Percentiles rank a stretch among this genome's conserved stretches.
phyloP scores from a whole-genome alignment of 306 rosid species.

The Castanea mollissima region DNA sequence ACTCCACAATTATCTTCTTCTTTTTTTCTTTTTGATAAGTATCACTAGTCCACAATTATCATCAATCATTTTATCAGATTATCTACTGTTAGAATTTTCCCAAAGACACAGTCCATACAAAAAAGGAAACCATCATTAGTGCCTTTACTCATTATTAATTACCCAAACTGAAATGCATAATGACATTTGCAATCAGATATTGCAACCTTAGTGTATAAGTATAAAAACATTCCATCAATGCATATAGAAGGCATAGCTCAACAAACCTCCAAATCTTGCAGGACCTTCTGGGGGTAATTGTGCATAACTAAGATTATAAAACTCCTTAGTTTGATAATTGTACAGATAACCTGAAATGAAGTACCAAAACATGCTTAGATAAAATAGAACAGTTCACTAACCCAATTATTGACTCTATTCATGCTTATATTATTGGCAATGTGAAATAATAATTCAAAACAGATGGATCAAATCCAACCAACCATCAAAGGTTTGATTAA shows the following conservation, averaged over 20 bases:
- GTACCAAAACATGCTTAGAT: slow-evolving; percentile 33
- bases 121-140: no score
- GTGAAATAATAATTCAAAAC: background rate
- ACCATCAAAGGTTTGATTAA: background rate
- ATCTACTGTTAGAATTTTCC: no score
- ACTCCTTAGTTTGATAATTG: slow-evolving; percentile 86
- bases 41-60: no score
- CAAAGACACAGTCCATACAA: no score
- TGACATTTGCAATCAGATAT: slow-evolving; percentile 5
- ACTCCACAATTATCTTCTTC: no score
- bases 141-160: background rate
- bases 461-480: background rate
- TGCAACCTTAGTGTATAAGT: slow-evolving; percentile 15
- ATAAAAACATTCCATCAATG: slow-evolving; percentile 22
- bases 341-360: slow-evolving; percentile 77
- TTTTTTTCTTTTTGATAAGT: no score
- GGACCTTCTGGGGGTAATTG: slow-evolving; percentile 80
- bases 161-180: slow-evolving; percentile 3
- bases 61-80: no score
- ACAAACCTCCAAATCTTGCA: slow-evolving; percentile 92
- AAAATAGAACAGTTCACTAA: slow-evolving; percentile 13
- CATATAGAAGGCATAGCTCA: slow-evolving; percentile 24
- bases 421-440: background rate
- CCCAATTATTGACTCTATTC: background rate
- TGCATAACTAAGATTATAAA: slow-evolving; percentile 88